phyloP scores from a whole-genome alignment of 2,329 filamentous ascomycete genomes.

The Pseudopyricularia javanii region DNA sequence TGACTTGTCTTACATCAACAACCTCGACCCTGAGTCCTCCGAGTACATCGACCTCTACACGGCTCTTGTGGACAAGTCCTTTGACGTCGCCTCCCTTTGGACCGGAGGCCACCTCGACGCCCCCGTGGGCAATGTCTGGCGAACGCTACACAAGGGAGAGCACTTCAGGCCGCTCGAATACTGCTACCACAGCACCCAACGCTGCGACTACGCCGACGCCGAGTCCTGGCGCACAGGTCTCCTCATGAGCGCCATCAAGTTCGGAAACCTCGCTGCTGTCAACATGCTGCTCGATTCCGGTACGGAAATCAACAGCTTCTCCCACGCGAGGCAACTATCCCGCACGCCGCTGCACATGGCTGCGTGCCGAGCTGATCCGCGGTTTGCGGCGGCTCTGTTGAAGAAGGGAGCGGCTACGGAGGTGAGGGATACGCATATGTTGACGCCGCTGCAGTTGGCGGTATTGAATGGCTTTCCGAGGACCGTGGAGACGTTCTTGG shows the following conservation, averaged over 20 bases:
- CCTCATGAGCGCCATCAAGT: background rate
- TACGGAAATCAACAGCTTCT: background rate
- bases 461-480: background rate
- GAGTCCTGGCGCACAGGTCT: background rate
- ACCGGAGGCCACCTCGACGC: background rate
- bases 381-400: background rate
- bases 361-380: background rate
- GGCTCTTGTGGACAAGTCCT: background rate
- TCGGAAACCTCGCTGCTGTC: background rate
- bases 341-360: no score
- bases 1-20: no score
- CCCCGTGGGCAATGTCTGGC: background rate
- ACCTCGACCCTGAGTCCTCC: no score
- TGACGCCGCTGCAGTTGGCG: background rate
- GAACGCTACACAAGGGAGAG: background rate
- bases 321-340: background rate
- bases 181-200: background rate
- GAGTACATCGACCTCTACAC: background rate
- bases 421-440: background rate
- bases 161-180: background rate
- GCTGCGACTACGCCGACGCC: background rate
- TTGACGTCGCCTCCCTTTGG: background rate
- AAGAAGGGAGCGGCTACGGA: background rate
- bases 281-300: background rate
- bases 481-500: background rate